Base-by-base conservation (phyloP, 2,329 filamentous ascomycete species). In the Neophaeococcomyces mojaviensis region DNA sequence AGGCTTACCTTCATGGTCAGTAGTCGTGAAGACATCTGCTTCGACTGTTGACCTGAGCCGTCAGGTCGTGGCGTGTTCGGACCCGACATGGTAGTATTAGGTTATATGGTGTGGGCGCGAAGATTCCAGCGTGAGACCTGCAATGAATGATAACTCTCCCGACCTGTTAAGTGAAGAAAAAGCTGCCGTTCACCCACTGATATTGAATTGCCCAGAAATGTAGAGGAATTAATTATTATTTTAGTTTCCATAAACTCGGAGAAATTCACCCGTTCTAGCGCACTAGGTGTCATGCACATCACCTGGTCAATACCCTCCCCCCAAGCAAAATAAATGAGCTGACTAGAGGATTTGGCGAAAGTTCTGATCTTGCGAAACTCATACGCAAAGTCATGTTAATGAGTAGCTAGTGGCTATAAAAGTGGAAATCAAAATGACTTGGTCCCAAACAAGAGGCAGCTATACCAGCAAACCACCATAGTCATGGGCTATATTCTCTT, bases 281-380 rank as follows among this genome's bases (percentile, higher is more conserved):
- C n/a, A n/a, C n/a, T n/a, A n/a, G n/a, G n/a, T n/a, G 62, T 68
- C 46, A 65, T 69, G n/a, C 58, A 56, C 12, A 67, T 67, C 48
- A 64, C 68, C 19, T 56, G 73, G 8, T n/a, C n/a, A 58, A 58
- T 10, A 67, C 46, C 52, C 20, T 44, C 30, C 32, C 50, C 9
- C 39, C n/a, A 33, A 30, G 39, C 16, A 15, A 32, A 16, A 32
- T 33, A 40, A 26, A 22, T 19, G 35, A 19, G 82, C 85, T 1
- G 79, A 77, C 10, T 79, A 58, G 9, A 86, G 64, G 1, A 86
- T 69, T 12, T 83, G 68, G 13, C 55, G 6, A 85, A 58, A 10
- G 82, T 76, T 0, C 77, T 65, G 4, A 63, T 52, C 26, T 58
- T 58, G 19, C 61, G 64, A 13, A 67, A 51, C 39, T 39, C 49